Base-by-base conservation (phyloP, 495 filamentous ascomycete species). In the Trichoderma virens region DNA sequence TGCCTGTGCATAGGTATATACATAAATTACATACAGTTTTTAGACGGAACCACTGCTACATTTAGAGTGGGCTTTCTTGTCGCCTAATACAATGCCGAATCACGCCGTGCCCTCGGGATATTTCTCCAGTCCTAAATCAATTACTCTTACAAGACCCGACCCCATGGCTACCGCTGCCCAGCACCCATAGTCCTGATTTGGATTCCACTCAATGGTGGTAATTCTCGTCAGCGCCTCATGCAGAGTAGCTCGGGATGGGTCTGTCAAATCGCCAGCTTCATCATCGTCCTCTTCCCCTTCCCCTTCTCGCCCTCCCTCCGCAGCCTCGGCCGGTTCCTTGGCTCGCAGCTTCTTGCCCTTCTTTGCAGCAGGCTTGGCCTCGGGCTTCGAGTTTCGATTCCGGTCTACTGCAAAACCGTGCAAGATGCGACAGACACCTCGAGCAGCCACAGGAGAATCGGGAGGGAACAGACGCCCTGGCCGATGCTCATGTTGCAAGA, bases 301-400 rank as follows among this genome's bases (percentile, higher is more conserved):
- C 0, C 80, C 81, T 6, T 76, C 76, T 35, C 75, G 27, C 25
- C 31, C 31, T n/a, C 2, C 35, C 34, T 35, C 34, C 18, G 51
- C 25, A 56, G 3, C 51, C 51, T 56, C 51, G 14, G 51, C 51
- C 11, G 51, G 51, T 25, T 56, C 68, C 20, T 70, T 67, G 13
- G 51, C 51, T 3, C 51, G 23, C 25, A 56, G 20, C 63, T 66
- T 70, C 66, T 68, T 70, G 60, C 78, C 66, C 65, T 78, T 72
- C 69, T 84, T 82, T 69, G 83, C 78, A 67, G 80, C 79, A 68
- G 80, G 81, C 39, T 65, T 66, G 41, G 82, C 84, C 65, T 82
- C 86, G 61, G 79, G 79, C 61, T 81, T 86, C 43, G 83, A 85
- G 67, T 79, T 82, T 23, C 77, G 77, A 23, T 85, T 85, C 60